Evolutionary conservation across 2,329 filamentous ascomycete species (phyloP).

Genomic region (Knoxdaviesia capensis): DNA sequence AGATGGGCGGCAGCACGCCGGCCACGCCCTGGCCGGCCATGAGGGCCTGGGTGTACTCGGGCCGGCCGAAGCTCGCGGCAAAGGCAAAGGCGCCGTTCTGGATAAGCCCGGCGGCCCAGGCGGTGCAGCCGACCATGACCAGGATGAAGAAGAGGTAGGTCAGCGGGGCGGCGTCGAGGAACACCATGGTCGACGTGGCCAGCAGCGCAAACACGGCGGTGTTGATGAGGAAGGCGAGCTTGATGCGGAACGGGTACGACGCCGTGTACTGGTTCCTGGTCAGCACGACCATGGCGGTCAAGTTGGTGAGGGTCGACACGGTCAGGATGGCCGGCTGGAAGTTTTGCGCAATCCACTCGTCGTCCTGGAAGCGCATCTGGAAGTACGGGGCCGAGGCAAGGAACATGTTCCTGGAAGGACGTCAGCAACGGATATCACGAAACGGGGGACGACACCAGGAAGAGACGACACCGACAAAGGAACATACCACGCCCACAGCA

Average conservation of each 20-base stretch:
- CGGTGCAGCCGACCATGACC: slow-evolving; percentile 58
- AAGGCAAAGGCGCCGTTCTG: slow-evolving; percentile 94
- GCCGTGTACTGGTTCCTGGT: slow-evolving; percentile 63
- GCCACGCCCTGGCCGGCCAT: slow-evolving; percentile 90
- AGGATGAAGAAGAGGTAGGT: slow-evolving; percentile 69
- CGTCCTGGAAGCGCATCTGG: slow-evolving; percentile 53
- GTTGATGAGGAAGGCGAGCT: slow-evolving; percentile 55
- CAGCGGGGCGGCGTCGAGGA: slow-evolving; percentile 38
- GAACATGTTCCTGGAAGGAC: slow-evolving; percentile 72
- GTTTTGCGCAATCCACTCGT: slow-evolving; percentile 52
- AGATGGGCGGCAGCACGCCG: slow-evolving; percentile 71
- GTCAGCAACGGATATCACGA: not conserved
- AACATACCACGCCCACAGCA: slow-evolving; percentile 89
- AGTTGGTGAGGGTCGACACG: slow-evolving; percentile 68
- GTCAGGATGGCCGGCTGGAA: slow-evolving; percentile 84
- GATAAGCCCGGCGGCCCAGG: slow-evolving; percentile 63
- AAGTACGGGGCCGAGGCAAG: slow-evolving; percentile 90
- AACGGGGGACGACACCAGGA: slow-evolving; percentile 4
- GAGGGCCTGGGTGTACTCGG: slow-evolving; percentile 86
- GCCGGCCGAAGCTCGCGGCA: slow-evolving; percentile 62
- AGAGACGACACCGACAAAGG: not conserved
- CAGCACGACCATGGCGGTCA: slow-evolving; percentile 55
- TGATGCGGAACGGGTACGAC: slow-evolving; percentile 77
- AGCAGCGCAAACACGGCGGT: slow-evolving; percentile 58
- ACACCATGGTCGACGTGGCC: slow-evolving; percentile 56